Evolutionary conservation across 2,329 filamentous ascomycete species (phyloP).

Genomic region (Penicillium sp.): DNA sequence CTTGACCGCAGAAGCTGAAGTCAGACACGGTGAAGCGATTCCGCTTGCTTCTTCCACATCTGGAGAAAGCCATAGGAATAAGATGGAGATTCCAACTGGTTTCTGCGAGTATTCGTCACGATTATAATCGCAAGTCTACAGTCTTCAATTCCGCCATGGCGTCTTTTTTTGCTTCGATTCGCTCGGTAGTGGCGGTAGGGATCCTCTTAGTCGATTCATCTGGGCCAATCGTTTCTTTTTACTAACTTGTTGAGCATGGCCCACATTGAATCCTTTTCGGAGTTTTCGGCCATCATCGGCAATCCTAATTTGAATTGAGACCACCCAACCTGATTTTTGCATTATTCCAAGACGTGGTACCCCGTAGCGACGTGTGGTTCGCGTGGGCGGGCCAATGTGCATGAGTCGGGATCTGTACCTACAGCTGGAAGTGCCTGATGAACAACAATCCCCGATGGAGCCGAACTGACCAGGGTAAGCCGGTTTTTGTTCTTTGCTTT

Average conservation of each 20-base stretch:
- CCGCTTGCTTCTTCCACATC: neutral
- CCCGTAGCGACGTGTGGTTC: neutral
- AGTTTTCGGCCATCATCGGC: neutral
- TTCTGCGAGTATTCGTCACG: neutral
- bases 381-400: constrained; percentile 2
- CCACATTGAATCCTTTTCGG: neutral
- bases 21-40: constrained; percentile 1
- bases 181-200: neutral
- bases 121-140: neutral
- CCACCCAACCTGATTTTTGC: constrained; percentile 8
- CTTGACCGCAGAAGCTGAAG: constrained; percentile 18
- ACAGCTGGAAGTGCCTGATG: constrained; percentile 1
- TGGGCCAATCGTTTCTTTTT: constrained; percentile 4
- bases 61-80: neutral
- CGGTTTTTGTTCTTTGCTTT: neutral
- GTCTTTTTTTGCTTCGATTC: constrained; percentile 12
- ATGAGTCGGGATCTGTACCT: constrained; percentile 15
- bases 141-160: constrained; percentile 1
- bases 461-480: constrained; percentile 8
- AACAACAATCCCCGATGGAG: neutral
- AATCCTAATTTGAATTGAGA: constrained; percentile 11
- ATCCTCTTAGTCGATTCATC: neutral
- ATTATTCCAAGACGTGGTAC: constrained; percentile 8
- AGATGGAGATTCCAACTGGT: neutral
- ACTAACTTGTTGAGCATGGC: neutral